Evolutionary conservation across 202 grass and related monocot species (phyloP).

Genomic region (Sporobolus alterniflorus): DNA sequence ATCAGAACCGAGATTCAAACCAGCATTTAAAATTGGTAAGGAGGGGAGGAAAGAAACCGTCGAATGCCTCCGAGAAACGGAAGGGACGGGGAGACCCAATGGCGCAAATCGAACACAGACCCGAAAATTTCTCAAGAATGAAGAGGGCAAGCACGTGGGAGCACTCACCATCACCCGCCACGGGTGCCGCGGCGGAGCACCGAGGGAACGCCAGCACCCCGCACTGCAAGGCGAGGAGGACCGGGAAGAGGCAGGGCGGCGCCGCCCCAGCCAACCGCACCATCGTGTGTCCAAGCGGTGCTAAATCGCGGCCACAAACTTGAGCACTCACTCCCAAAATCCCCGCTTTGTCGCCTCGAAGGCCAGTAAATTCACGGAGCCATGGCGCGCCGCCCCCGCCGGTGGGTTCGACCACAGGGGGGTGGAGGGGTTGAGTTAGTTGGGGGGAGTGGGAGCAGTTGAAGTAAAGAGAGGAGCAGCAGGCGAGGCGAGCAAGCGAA

Average conservation of each 20-base stretch:
- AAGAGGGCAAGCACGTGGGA: not conserved
- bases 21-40: not conserved
- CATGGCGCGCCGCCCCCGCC: not conserved
- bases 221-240: constrained; percentile 58
- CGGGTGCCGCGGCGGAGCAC: constrained; percentile 17
- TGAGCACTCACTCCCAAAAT: not conserved
- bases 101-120: not conserved
- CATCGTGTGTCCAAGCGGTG: constrained; percentile 29
- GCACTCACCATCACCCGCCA: constrained; percentile 45
- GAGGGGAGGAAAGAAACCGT: not conserved
- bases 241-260: not conserved
- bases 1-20: constrained; percentile 20
- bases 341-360: not conserved
- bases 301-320: not conserved
- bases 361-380: constrained; percentile 28
- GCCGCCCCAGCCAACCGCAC: constrained; percentile 11
- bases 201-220: constrained; percentile 35
- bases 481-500: constrained; percentile 21
- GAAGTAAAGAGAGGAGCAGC: constrained; percentile 30
- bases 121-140: not conserved
- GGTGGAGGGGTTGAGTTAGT: constrained; percentile 35
- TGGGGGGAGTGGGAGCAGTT: constrained; percentile 41
- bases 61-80: constrained; percentile 1
- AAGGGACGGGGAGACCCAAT: not conserved
- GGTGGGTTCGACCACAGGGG: not conserved